phyloP scores from a whole-genome alignment of 169 alveolate species.

The Eimeria brunetti region DNA sequence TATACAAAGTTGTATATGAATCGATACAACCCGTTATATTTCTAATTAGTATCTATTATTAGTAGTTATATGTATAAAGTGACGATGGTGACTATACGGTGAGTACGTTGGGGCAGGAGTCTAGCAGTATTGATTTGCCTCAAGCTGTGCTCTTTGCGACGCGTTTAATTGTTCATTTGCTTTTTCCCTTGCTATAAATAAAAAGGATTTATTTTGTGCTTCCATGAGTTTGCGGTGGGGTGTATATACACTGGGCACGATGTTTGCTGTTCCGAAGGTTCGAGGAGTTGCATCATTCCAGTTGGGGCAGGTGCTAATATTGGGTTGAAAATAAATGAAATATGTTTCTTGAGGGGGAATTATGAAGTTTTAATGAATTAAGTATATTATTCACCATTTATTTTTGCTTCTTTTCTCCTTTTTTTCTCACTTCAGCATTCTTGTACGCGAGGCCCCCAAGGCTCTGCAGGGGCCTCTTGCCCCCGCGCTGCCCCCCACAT shows the following conservation, averaged over 20 bases:
- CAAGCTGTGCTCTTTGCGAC: no score
- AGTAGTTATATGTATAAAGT: no score
- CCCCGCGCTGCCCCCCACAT: slow-evolving; percentile 20
- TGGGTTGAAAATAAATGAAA: not conserved
- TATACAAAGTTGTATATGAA: no score
- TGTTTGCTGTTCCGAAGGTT: not conserved
- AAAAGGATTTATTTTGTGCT: no score
- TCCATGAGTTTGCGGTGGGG: not conserved
- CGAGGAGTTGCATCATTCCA: not conserved
- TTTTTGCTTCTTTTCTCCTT: no score
- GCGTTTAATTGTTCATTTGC: no score
- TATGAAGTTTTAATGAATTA: not conserved
- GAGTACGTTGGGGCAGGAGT: no score
- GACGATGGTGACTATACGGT: no score
- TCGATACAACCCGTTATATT: no score
- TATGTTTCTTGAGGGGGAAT: not conserved
- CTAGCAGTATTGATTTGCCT: no score
- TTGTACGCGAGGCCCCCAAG: not conserved
- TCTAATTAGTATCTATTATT: no score
- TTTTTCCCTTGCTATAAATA: no score
- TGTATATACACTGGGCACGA: not conserved
- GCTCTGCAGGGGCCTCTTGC: slow-evolving; percentile 3
- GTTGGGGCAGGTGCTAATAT: not conserved
- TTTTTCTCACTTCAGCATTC: not conserved
- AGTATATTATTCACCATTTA: not conserved